Percentiles rank a stretch among this genome's conserved stretches.
These are phyloP conservation scores for Adenanthera pavonina DNA, from an alignment of 306 rosid species.

Conservation along the genomic window DNA sequence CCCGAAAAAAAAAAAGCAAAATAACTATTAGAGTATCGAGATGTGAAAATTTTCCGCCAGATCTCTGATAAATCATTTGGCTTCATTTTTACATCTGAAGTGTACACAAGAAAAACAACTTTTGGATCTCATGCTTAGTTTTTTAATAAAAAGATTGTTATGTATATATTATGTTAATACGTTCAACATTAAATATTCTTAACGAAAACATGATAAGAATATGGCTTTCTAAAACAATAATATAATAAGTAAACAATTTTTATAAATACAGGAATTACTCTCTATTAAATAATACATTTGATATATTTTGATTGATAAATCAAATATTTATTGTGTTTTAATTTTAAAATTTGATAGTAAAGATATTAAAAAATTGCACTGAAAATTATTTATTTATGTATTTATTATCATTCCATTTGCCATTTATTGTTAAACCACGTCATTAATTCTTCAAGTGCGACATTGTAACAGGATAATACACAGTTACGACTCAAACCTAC, in stretches of 20 bases:
- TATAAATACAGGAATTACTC: too few relatives aligned
- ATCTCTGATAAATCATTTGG: slow-evolving; percentile 2
- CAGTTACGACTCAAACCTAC: neutral
- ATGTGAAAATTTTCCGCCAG: neutral
- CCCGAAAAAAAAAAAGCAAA: neutral
- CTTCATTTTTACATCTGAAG: neutral
- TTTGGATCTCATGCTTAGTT: neutral
- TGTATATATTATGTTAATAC: too few relatives aligned
- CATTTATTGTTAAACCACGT: neutral
- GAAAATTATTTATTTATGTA: too few relatives aligned
- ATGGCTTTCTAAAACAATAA: neutral
- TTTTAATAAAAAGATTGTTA: neutral
- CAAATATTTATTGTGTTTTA: too few relatives aligned
- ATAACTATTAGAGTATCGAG: neutral
- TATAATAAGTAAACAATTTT: too few relatives aligned
- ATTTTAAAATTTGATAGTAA: too few relatives aligned
- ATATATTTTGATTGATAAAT: too few relatives aligned
- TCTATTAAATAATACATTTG: too few relatives aligned
- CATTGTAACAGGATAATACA: neutral
- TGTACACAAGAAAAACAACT: neutral
- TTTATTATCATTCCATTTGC: neutral
- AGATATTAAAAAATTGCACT: too few relatives aligned
- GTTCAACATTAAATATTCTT: neutral
- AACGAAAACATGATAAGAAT: neutral
- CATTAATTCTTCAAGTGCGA: neutral